Base-by-base conservation (phyloP, 1,284 basidiomycete genomes). In the Fomitiporia mediterranea region DNA sequence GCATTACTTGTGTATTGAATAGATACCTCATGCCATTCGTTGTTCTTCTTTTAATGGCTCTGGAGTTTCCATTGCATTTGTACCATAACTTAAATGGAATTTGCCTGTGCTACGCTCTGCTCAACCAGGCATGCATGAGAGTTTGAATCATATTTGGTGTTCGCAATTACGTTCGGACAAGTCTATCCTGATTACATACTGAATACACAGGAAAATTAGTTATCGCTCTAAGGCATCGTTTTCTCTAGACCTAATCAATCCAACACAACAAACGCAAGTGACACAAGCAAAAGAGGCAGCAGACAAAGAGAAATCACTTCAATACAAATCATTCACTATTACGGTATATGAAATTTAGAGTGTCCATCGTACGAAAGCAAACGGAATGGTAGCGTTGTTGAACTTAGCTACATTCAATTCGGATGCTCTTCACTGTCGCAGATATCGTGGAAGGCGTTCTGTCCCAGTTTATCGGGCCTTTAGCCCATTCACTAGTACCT, bases 401-500 rank as follows among this genome's bases (percentile, higher is more conserved):
- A 15, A 27, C 8, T 51, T 30, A 58, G 25, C 49, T 15, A 55
- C 77, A 78, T 56, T 78, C 75, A 6, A 79, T 67, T 4, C 60
- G 63, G 25, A 79, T 64, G 47, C 71, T 73, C 56, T 66, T 70
- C 51, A 78, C 64, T 3, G 65, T 63, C 15, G 75, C 76, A 17
- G 61, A 64, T 55, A 76, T 73, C 37, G 53, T 63, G 3, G 58
- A 58, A 2, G 73, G 73, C 6, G 69, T 67, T 1, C 55, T 59
- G 0, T 66, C 58, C 77, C 76, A 78, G 44, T 77, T 62, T 38
- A 79, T 72, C 2, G 77, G 77, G 6, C 77, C 77, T 27, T 65
- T 68, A 15, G 73, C 74, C 77, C 77, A 79, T 55, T 70, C 68
- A 3, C 74, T 69, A 1, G 77, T 79, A 0, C 76, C 76, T 9